Evolutionary conservation across 495 filamentous ascomycete species (phyloP).

Genomic region (Podospora bellae-mahoneyi): DNA sequence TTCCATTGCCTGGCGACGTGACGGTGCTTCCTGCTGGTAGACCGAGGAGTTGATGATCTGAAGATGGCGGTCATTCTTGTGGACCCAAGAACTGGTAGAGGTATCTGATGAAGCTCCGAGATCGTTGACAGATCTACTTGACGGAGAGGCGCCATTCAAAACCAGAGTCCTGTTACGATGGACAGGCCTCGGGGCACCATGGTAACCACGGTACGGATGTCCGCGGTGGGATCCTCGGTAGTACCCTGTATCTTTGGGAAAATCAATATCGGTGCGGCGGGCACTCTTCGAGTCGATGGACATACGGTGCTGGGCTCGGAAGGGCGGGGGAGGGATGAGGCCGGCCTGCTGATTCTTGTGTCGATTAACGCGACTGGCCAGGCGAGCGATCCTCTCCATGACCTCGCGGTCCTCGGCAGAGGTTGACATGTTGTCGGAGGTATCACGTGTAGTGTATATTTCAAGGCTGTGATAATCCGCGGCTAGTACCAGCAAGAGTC

Average conservation of each 20-base stretch:
- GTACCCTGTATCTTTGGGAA: conserved; percentile 25
- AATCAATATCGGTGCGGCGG: conserved; percentile 22
- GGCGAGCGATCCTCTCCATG: conserved; percentile 67
- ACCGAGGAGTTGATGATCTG: conserved; percentile 84
- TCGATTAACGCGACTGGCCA: conserved; percentile 80
- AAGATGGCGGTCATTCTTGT: conserved; percentile 77
- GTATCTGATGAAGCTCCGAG: conserved; percentile 35
- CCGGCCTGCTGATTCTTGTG: conserved; percentile 63
- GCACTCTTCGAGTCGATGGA: conserved; percentile 8
- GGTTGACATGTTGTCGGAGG: conserved; percentile 55
- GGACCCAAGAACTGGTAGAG: conserved; percentile 61
- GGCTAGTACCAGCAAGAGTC: not conserved
- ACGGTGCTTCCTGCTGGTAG: conserved; percentile 70
- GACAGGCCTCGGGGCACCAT: conserved; percentile 42
- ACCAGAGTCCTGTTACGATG: conserved; percentile 73
- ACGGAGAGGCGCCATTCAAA: conserved; percentile 52
- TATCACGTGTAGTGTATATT: not conserved
- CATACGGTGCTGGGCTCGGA: conserved; percentile 27
- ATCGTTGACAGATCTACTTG: conserved; percentile 27
- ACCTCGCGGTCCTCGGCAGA: conserved; percentile 67
- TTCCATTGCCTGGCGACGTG: conserved; percentile 71
- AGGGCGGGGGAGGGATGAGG: conserved; percentile 18
- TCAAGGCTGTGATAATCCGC: conserved; percentile 10
- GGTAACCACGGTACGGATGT: conserved; percentile 44
- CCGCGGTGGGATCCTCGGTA: conserved; percentile 33